Percentiles rank a stretch among this genome's conserved stretches.
Evolutionary conservation across 768 basidiomycete genomes (phyloP).

Genomic region (Pleurotus tuber-regium): DNA sequence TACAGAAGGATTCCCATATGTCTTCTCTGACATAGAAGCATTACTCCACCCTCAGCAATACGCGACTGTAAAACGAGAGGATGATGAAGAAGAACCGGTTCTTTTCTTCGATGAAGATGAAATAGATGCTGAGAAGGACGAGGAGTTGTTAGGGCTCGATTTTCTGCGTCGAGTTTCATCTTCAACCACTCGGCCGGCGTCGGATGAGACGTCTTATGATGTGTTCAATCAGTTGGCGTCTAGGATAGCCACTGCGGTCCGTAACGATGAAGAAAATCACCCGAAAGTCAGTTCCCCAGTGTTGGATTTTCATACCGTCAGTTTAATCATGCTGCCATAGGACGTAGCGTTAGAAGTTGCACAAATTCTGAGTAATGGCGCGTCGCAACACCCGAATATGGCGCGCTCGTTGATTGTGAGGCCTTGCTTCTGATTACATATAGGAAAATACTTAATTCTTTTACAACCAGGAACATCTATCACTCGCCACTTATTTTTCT

Average conservation of each 20-base stretch:
- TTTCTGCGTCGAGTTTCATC: neutral
- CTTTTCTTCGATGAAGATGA: constrained; percentile 31
- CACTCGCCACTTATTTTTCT: neutral
- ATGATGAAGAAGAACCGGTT: constrained; percentile 7
- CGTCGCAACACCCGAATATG: constrained; percentile 65
- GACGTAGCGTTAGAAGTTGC: constrained; percentile 34
- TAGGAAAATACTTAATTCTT: neutral
- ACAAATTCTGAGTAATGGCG: constrained; percentile 58
- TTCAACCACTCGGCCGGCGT: constrained; percentile 50
- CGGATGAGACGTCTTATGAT: constrained; percentile 52
- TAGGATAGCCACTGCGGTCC: constrained; percentile 52
- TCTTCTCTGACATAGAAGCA: constrained; percentile 57
- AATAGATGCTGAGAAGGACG: constrained; percentile 57
- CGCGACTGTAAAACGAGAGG: constrained; percentile 4
- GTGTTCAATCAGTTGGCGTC: constrained; percentile 52
- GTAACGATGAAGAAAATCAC: constrained; percentile 13
- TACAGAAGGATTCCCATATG: constrained; percentile 65
- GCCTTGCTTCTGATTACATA: constrained; percentile 7
- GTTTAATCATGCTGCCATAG: neutral
- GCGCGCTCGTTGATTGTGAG: constrained; percentile 43
- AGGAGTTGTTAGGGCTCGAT: constrained; percentile 27
- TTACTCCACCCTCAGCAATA: neutral
- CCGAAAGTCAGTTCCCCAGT: constrained; percentile 45
- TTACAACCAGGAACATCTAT: constrained; percentile 6
- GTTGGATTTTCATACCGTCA: neutral